Evolutionary conservation across 176 grass and related monocot genomes (phyloP).

Genomic region (Bolboschoenus planiculmis): DNA sequence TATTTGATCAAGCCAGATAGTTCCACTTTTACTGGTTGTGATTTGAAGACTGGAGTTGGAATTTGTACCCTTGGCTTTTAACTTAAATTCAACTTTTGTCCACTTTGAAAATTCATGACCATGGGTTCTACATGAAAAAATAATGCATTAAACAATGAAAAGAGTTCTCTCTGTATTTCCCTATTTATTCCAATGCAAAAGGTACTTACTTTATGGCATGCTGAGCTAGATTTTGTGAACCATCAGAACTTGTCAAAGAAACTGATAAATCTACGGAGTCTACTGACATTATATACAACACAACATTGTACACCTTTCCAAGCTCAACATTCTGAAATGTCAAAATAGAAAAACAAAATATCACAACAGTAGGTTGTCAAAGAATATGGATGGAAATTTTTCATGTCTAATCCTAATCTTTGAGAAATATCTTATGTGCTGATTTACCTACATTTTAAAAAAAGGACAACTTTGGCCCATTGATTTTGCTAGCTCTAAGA

Average conservation of each 20-base stretch:
- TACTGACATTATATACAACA: conserved; percentile 64
- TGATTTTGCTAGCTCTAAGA: too few relatives aligned
- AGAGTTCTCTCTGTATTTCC: not conserved
- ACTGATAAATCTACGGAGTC: conserved; percentile 48
- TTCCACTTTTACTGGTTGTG: conserved; percentile 53
- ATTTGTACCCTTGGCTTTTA: conserved; percentile 51
- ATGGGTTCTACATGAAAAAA: conserved; percentile 48
- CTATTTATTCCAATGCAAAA: not conserved
- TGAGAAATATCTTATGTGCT: not conserved
- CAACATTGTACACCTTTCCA: conserved; percentile 55
- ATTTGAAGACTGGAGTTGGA: conserved; percentile 70
- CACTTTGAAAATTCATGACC: conserved; percentile 43
- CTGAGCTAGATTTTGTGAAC: conserved; percentile 51
- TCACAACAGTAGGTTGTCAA: not conserved
- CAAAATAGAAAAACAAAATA: conserved; percentile 14
- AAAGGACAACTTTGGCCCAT: too few relatives aligned
- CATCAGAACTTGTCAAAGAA: conserved; percentile 78
- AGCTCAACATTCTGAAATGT: conserved; percentile 62
- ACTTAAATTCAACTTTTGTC: conserved; percentile 80
- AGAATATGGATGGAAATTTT: not conserved
- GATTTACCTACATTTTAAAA: too few relatives aligned
- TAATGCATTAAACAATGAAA: conserved; percentile 7
- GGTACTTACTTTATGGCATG: conserved; percentile 58
- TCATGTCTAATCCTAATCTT: not conserved
- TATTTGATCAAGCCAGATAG: conserved; percentile 95